Percentiles rank a stretch among this genome's conserved stretches.
Conservation (phyloP, 345 rosid species). For the Pistacia integerrima region DNA sequence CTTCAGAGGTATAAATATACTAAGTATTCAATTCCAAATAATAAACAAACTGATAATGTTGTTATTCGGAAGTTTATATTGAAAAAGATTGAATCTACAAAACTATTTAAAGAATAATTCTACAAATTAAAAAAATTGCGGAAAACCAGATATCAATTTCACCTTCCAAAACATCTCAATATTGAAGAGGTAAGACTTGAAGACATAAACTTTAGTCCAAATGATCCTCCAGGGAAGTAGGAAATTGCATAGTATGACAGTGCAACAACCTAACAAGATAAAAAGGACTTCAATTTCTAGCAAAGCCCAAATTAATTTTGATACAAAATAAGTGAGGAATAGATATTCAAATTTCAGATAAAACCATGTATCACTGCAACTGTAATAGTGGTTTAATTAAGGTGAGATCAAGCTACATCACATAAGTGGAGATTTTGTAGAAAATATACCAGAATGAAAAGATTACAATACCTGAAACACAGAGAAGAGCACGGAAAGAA, state of each 20-base stretch:
- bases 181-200: conserved; percentile 40
- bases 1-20: too few species aligned
- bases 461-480: conserved; percentile 55
- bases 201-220: conserved; percentile 43
- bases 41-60: neutral
- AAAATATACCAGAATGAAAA: neutral
- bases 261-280: conserved; percentile 37
- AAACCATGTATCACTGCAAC: neutral
- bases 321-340: neutral
- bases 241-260: conserved; percentile 49
- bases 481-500: conserved; percentile 69
- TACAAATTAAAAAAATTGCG: neutral
- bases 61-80: neutral
- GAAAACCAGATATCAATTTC: conserved; percentile 15
- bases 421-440: neutral
- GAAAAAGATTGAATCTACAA: conserved; percentile 14
- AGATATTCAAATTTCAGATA: neutral
- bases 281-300: conserved; percentile 14
- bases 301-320: neutral
- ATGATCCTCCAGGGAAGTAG: conserved; percentile 57
- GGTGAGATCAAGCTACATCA: neutral
- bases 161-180: conserved; percentile 47
- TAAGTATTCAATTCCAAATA: too few species aligned
- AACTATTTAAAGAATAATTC: neutral
- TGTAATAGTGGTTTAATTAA: neutral